Conservation (phyloP, 2,329 filamentous ascomycete species). For the Lecanicillium sp. region DNA sequence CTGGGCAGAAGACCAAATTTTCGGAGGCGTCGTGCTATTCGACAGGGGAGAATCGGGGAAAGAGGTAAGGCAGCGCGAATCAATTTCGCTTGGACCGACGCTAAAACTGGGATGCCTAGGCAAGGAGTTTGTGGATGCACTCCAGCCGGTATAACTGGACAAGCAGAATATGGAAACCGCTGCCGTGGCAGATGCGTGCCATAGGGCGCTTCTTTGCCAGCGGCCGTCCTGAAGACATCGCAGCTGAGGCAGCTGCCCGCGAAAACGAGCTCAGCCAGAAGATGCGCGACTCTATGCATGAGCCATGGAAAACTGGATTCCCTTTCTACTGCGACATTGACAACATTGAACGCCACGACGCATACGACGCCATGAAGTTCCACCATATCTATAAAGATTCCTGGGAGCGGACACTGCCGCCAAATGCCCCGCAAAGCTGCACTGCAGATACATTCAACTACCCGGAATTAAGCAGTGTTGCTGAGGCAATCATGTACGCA, state of each 20-base stretch:
- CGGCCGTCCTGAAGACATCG: background rate
- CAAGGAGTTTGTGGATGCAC: constrained; percentile 1
- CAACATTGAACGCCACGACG: background rate
- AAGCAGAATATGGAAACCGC: constrained; percentile 1
- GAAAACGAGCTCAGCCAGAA: background rate
- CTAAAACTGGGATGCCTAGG: background rate
- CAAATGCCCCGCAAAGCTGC: background rate
- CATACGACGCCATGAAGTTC: background rate
- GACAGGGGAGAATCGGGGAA: constrained; percentile 16
- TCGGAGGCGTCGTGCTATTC: constrained; percentile 26
- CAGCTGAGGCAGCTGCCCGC: background rate
- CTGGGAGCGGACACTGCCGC: background rate
- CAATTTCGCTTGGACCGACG: background rate
- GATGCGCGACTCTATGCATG: background rate
- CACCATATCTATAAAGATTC: constrained; percentile 4
- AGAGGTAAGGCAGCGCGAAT: background rate
- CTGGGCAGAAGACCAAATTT: constrained; percentile 24
- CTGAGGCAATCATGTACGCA: too few species aligned
- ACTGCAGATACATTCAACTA: constrained; percentile 4
- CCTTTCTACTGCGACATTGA: constrained; percentile 10
- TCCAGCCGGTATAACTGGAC: background rate
- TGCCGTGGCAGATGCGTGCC: constrained; percentile 1
- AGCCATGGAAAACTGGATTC: background rate
- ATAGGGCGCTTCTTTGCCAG: background rate
- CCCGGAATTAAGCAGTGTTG: constrained; percentile 1